phyloP scores from a whole-genome alignment of 768 basidiomycete species.

The Sporobolomyces phaffii region DNA sequence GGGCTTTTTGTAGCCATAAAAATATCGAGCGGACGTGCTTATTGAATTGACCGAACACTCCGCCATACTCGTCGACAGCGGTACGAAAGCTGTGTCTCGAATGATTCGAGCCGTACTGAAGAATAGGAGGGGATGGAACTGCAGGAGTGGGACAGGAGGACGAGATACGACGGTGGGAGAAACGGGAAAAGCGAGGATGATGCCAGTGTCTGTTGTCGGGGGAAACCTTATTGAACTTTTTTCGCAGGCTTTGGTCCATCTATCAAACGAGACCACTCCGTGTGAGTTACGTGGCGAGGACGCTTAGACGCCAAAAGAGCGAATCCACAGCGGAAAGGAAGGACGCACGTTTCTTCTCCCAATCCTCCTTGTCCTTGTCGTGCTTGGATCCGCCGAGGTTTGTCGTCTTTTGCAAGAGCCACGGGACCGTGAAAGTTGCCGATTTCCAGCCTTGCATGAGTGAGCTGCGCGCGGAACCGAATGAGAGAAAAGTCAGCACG shows the following conservation, averaged over 20 bases:
- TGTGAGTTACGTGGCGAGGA: too few relatives aligned
- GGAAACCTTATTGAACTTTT: background rate
- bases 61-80: too few relatives aligned
- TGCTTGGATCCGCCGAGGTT: slow-evolving; percentile 25
- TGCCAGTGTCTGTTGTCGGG: background rate
- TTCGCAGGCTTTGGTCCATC: slow-evolving; percentile 10
- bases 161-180: background rate
- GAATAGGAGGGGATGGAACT: background rate
- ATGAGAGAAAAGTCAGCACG: background rate
- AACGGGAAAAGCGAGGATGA: background rate
- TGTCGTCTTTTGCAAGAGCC: slow-evolving; percentile 25
- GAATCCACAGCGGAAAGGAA: too few relatives aligned
- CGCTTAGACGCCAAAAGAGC: too few relatives aligned
- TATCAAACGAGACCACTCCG: too few relatives aligned
- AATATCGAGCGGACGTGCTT: too few relatives aligned
- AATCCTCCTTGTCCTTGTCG: slow-evolving; percentile 32
- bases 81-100: too few relatives aligned
- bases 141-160: background rate
- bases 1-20: background rate
- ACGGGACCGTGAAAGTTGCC: slow-evolving; percentile 28
- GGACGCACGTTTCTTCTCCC: slow-evolving; percentile 28
- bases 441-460: slow-evolving; percentile 36
- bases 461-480: background rate
- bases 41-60: too few relatives aligned
- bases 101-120: background rate